Evolutionary conservation across 768 basidiomycete species (phyloP).

Genomic region (Plicaturopsis crispa): DNA sequence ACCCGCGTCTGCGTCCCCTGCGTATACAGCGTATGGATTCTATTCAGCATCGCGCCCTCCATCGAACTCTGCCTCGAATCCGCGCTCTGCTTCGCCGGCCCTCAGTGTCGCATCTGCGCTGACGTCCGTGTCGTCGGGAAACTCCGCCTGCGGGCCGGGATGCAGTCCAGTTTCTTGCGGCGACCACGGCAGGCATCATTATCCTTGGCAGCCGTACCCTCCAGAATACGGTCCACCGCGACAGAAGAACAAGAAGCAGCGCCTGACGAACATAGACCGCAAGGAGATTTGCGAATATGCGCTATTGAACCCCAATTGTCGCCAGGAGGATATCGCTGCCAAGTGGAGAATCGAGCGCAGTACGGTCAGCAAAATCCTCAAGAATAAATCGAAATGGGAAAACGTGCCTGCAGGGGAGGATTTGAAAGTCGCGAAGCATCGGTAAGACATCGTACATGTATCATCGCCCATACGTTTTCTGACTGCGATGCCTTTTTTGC

Average conservation of each 20-base stretch:
- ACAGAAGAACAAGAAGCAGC: conserved; percentile 59
- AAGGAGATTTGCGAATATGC: conserved; percentile 69
- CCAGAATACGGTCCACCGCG: conserved; percentile 23
- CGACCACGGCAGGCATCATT: conserved; percentile 12
- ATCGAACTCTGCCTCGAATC: conserved; percentile 36
- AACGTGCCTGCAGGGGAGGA: conserved; percentile 53
- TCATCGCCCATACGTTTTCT: conserved; percentile 1
- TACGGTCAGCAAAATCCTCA: conserved; percentile 91
- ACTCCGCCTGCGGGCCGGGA: conserved; percentile 16
- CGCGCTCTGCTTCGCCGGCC: conserved; percentile 55
- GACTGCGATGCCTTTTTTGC: conserved; percentile 4
- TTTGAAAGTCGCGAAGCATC: conserved; percentile 58
- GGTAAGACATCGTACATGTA: conserved; percentile 48
- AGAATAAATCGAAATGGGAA: conserved; percentile 79
- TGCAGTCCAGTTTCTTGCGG: conserved; percentile 14
- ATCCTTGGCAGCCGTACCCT: conserved; percentile 13
- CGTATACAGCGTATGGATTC: conserved; percentile 33
- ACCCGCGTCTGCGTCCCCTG: conserved; percentile 40
- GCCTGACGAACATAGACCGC: conserved; percentile 68
- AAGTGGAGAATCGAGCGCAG: conserved; percentile 79
- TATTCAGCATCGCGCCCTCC: conserved; percentile 34
- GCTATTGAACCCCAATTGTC: conserved; percentile 51
- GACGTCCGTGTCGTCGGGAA: conserved; percentile 42
- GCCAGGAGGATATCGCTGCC: conserved; percentile 81
- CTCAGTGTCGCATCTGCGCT: conserved; percentile 46